Evolutionary conservation across 345 rosid species (phyloP).

Genomic region (Rhizophora mangle): DNA sequence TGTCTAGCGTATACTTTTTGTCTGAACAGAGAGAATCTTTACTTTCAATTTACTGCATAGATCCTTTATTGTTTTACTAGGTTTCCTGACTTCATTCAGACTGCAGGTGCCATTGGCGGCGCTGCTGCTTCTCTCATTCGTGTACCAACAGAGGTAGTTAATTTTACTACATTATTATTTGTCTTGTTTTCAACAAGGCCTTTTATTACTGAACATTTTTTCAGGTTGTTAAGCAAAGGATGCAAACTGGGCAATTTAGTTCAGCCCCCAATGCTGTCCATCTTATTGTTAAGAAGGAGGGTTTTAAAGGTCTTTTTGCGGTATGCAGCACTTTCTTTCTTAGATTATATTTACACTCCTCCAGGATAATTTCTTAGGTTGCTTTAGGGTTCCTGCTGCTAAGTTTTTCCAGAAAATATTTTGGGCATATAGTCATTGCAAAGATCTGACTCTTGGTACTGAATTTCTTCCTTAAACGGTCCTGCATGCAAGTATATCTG

Average conservation of each 20-base stretch:
- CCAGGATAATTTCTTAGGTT: not conserved
- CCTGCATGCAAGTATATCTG: not conserved
- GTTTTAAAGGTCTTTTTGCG: slow-evolving; percentile 84
- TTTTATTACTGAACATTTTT: not conserved
- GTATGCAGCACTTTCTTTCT: slow-evolving; percentile 30
- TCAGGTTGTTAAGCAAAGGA: slow-evolving; percentile 91
- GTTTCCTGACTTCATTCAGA: slow-evolving; percentile 50
- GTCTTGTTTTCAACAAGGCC: slow-evolving; percentile 1
- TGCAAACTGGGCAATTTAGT: slow-evolving; percentile 87
- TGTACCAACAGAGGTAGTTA: slow-evolving; percentile 83
- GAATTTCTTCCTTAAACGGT: not conserved
- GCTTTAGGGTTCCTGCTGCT: not conserved
- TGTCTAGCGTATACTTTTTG: not conserved
- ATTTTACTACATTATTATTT: slow-evolving; percentile 3
- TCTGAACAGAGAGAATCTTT: slow-evolving; percentile 3
- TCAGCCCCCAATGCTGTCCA: slow-evolving; percentile 80
- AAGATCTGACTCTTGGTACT: not conserved
- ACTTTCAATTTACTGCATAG: slow-evolving; percentile 16
- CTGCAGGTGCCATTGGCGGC: slow-evolving; percentile 93
- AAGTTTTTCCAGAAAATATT: not conserved
- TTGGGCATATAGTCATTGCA: not conserved
- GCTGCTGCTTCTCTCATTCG: slow-evolving; percentile 84
- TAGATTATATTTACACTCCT: not conserved
- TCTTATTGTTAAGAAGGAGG: slow-evolving; percentile 70
- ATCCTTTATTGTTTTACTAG: slow-evolving; percentile 20